phyloP scores from a whole-genome alignment of 768 basidiomycete species.

The Gymnopilus dilepis region DNA sequence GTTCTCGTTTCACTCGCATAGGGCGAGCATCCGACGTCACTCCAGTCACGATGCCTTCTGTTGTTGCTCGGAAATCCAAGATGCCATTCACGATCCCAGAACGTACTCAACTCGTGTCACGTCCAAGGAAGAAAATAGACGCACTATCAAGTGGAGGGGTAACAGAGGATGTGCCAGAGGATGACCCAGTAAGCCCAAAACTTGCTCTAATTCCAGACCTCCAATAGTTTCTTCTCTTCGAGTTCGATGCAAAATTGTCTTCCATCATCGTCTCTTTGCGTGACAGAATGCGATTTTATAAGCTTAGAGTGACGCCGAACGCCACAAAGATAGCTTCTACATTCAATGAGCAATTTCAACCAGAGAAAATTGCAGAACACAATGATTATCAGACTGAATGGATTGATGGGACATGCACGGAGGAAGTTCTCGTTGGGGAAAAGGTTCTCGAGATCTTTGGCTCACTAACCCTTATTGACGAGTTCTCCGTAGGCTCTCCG shows the following conservation, averaged over 20 bases:
- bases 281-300: constrained; percentile 87
- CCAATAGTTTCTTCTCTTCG: neutral
- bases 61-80: constrained; percentile 71
- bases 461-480: neutral
- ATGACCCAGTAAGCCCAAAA: constrained; percentile 58
- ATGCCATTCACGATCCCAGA: constrained; percentile 46
- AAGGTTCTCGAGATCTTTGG: constrained; percentile 43
- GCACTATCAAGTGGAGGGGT: constrained; percentile 1
- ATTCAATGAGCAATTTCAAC: constrained; percentile 84
- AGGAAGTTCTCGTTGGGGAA: constrained; percentile 72
- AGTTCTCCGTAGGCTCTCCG: constrained; percentile 59
- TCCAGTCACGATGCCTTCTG: constrained; percentile 69
- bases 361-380: constrained; percentile 83
- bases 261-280: constrained; percentile 74
- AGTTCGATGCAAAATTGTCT: constrained; percentile 82
- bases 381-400: constrained; percentile 89
- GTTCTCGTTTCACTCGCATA: constrained; percentile 74
- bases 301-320: constrained; percentile 74
- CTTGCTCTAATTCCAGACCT: neutral
- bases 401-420: constrained; percentile 59
- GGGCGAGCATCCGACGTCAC: constrained; percentile 80
- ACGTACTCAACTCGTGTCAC: constrained; percentile 56
- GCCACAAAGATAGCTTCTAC: constrained; percentile 72
- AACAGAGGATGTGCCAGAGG: constrained; percentile 27
- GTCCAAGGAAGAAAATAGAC: constrained; percentile 49